Conservation (phyloP, 306 rosid genomes). For the Prunus davidiana region DNA sequence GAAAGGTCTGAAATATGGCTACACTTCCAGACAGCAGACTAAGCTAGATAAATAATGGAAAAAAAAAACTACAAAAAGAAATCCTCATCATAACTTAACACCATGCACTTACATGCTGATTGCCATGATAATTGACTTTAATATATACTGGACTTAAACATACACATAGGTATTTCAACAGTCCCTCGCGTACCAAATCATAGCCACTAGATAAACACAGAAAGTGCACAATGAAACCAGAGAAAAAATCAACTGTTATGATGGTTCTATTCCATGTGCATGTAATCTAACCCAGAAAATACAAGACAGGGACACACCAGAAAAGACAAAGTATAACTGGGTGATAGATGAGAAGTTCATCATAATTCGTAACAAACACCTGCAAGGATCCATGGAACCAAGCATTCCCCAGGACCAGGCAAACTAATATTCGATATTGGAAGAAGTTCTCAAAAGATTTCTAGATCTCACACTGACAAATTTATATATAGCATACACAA, state of each 20-base stretch:
- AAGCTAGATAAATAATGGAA: background rate
- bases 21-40: background rate
- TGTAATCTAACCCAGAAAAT: background rate
- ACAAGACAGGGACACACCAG: background rate
- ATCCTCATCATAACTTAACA: background rate
- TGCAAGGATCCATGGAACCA: background rate
- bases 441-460: background rate
- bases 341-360: background rate
- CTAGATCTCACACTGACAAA: background rate
- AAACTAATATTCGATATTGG: too few species aligned
- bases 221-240: background rate
- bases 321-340: background rate
- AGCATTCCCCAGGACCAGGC: background rate
- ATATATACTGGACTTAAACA: background rate
- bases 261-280: background rate
- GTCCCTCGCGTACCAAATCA: background rate
- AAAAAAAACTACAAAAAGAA: background rate
- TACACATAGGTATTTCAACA: background rate
- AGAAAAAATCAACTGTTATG: background rate
- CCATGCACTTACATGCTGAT: background rate
- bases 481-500: background rate
- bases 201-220: background rate
- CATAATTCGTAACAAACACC: background rate
- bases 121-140: background rate
- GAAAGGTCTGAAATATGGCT: background rate